phyloP scores from a whole-genome alignment of 208 protist species.

The Crithidia brevicula region DNA sequence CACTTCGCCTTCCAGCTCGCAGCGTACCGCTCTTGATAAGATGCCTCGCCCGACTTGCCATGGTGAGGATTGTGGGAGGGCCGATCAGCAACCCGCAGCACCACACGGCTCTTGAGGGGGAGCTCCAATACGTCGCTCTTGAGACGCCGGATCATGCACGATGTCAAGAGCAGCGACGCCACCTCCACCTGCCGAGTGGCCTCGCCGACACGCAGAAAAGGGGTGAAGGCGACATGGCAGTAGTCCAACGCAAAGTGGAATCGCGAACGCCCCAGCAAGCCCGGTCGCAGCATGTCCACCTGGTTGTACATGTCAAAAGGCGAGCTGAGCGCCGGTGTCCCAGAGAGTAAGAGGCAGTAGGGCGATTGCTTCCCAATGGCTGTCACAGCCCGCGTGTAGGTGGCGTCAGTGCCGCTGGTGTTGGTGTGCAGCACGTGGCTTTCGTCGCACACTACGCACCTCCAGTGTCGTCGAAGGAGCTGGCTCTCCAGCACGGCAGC shows the following conservation, averaged over 20 bases:
- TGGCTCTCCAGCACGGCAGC: constrained; percentile 47
- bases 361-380: constrained; percentile 40
- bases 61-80: not conserved
- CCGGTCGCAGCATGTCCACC: constrained; percentile 59
- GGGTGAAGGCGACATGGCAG: constrained; percentile 52
- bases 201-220: constrained; percentile 55
- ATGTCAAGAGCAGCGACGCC: constrained; percentile 42
- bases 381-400: constrained; percentile 61
- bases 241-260: constrained; percentile 82
- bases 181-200: constrained; percentile 56
- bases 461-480: constrained; percentile 49
- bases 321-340: constrained; percentile 61
- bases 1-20: constrained; percentile 57
- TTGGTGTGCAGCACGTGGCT: constrained; percentile 86
- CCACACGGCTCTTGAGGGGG: constrained; percentile 64
- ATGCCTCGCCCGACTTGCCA: not conserved
- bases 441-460: constrained; percentile 74
- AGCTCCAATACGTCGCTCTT: constrained; percentile 82
- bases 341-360: constrained; percentile 75
- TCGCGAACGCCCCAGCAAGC: constrained; percentile 54
- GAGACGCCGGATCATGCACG: constrained; percentile 68
- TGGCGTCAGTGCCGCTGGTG: constrained; percentile 53
- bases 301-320: constrained; percentile 88
- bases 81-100: constrained; percentile 56
- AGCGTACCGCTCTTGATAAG: constrained; percentile 73